Percentiles rank a stretch among this genome's conserved stretches.
These are phyloP conservation scores for Trypanosoma melophagium DNA, from an alignment of 208 protist species.

Conservation along the genomic window DNA sequence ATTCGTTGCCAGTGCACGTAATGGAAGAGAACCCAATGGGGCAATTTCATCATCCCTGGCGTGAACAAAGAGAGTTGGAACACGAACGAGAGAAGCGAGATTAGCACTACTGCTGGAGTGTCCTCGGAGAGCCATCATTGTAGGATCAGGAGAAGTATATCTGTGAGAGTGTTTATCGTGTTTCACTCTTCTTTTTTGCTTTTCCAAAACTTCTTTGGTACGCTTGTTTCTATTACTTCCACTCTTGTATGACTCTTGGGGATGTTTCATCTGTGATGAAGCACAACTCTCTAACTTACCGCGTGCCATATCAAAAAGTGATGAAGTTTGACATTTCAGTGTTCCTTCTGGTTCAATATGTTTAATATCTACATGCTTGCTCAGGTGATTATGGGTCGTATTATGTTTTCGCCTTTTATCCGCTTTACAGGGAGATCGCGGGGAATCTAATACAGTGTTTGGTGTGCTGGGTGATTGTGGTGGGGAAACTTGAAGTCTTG, in stretches of 20 bases:
- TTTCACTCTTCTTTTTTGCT: neutral
- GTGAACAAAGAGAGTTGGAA: constrained; percentile 45
- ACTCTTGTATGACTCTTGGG: neutral
- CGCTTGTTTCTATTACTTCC: neutral
- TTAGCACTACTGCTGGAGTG: constrained; percentile 32
- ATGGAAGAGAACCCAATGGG: constrained; percentile 34
- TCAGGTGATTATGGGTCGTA: too few relatives aligned
- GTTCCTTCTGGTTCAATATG: neutral
- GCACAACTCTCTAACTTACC: neutral
- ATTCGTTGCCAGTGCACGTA: constrained; percentile 34
- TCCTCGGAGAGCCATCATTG: constrained; percentile 33
- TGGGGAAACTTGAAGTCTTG: too few relatives aligned
- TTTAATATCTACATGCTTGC: neutral
- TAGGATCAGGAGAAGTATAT: neutral
- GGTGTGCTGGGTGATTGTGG: too few relatives aligned
- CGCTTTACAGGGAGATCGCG: too few relatives aligned
- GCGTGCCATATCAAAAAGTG: constrained; percentile 19
- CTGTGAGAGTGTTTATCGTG: neutral
- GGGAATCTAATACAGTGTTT: too few relatives aligned
- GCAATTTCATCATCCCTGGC: constrained; percentile 41
- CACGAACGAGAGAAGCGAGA: constrained; percentile 33
- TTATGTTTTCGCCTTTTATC: too few relatives aligned
- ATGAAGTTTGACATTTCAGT: neutral
- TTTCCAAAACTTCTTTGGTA: neutral
- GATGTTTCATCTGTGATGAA: neutral